These are phyloP conservation scores for Lagerstroemia speciosa DNA, from an alignment of 345 rosid genomes.

Conservation along the genomic window DNA sequence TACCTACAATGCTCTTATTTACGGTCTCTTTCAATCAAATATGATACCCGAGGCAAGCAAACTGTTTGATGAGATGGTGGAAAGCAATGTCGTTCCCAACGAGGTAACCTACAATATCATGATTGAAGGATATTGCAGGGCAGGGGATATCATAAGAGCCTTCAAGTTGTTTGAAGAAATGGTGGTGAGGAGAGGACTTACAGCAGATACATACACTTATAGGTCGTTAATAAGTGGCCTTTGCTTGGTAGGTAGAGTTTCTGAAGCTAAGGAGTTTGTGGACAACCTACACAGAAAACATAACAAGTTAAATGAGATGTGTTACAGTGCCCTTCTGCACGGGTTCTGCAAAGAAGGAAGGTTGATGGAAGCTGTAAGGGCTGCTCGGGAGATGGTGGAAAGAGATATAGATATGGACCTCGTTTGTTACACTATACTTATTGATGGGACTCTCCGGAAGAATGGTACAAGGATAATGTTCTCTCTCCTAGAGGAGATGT, in stretches of 20 bases:
- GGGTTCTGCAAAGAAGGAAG: conserved; percentile 86
- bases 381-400: conserved; percentile 58
- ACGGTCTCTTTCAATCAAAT: conserved; percentile 55
- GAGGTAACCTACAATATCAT: conserved; percentile 77
- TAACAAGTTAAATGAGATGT: conserved; percentile 63
- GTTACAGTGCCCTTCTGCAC: conserved; percentile 63
- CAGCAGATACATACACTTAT: conserved; percentile 75
- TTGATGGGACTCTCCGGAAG: conserved; percentile 59
- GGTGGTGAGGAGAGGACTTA: conserved; percentile 48
- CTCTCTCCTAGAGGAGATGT: conserved; percentile 61
- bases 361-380: conserved; percentile 50
- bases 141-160: conserved; percentile 48
- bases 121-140: conserved; percentile 65
- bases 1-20: conserved; percentile 65
- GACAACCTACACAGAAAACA: conserved; percentile 52
- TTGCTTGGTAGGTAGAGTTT: conserved; percentile 49
- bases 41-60: conserved; percentile 45
- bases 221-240: conserved; percentile 75
- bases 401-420: conserved; percentile 78
- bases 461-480: conserved; percentile 38
- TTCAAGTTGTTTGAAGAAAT: conserved; percentile 58
- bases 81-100: conserved; percentile 46
- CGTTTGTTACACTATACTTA: conserved; percentile 70
- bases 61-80: conserved; percentile 57
- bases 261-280: conserved; percentile 64